Base-by-base conservation (phyloP, 192 early-diverging fungal species). In the Lobosporangium transversale region DNA sequence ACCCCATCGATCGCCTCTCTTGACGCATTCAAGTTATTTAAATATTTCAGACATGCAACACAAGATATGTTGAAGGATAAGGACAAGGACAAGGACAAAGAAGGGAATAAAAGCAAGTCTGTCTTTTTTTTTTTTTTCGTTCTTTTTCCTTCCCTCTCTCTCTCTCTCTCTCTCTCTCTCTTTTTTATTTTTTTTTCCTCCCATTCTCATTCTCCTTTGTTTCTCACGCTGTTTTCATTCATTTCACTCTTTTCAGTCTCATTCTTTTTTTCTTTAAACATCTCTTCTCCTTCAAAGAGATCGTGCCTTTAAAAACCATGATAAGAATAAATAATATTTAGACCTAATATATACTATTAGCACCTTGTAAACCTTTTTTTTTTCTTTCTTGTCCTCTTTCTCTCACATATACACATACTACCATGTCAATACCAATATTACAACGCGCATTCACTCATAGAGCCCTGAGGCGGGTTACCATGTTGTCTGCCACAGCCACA, bases 391-490 rank as follows among this genome's bases (percentile, higher is more conserved):
- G 37, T 58, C 32, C 14, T 54, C 6, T 20, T 0, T 14, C 4
- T 44, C 31, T n/a, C 11, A 24, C 29, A 18, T 26, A 18, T 18
- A n/a, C 24, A 2, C 14, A 23, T 36, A n/a, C 18, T 48, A 48
- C 7, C 26, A 37, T 50, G 32, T n/a, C 48, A 44, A 33, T 37
- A 17, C 71, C 71, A 8, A 31, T 75, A 35, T 51, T 75, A 12
- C 71, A 66, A 27, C 33, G 71, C 29, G 29, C 68, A 11, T 63
- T 80, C 27, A 59, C 58, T 20, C 44, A 52, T 45, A 62, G 30
- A 12, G 29, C 69, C 2, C 43, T 69, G 21, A 66, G 70, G 18
- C 65, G 44, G 8, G 37, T 53, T 15, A 50, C 79, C 10, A 52
- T 75, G 8, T 40, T 69, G 30, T 42, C 79, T 14, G 48, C 49